Evolutionary conservation across 2,329 filamentous ascomycete genomes (phyloP).

Genomic region (Rhexocercosporidium sp.): DNA sequence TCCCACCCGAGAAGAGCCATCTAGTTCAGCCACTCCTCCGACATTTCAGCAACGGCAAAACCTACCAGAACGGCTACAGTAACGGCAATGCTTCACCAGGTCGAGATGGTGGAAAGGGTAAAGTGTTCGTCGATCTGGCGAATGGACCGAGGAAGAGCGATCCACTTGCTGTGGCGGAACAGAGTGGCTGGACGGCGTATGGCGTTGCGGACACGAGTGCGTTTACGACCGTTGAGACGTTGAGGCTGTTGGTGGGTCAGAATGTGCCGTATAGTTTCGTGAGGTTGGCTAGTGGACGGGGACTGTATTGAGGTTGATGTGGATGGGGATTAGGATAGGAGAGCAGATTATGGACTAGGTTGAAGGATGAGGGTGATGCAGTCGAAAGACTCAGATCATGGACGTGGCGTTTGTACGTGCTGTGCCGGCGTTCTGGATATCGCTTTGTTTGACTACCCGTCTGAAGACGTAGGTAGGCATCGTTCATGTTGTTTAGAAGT

Average conservation of each 20-base stretch:
- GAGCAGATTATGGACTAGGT: too few species aligned
- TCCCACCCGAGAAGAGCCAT: constrained; percentile 78
- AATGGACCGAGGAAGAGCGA: constrained; percentile 68
- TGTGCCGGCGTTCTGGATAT: too few species aligned
- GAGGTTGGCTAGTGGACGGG: constrained; percentile 68
- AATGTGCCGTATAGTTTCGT: constrained; percentile 91
- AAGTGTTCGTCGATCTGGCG: constrained; percentile 82
- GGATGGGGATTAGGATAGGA: background rate
- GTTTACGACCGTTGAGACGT: constrained; percentile 83
- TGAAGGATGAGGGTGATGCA: too few species aligned
- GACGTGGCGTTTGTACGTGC: too few species aligned
- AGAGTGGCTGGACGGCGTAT: constrained; percentile 80
- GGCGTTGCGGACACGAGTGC: constrained; percentile 80
- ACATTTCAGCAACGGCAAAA: constrained; percentile 58
- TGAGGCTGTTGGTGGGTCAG: constrained; percentile 79
- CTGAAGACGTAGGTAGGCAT: too few species aligned
- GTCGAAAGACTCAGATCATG: too few species aligned
- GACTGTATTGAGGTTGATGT: constrained; percentile 47
- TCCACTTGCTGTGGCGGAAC: constrained; percentile 71
- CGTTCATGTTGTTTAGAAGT: too few species aligned
- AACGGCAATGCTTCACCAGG: constrained; percentile 1
- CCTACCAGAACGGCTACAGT: constrained; percentile 38
- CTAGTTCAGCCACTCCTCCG: constrained; percentile 79
- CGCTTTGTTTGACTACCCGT: too few species aligned
- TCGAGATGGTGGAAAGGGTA: constrained; percentile 48